Base-by-base conservation (phyloP, 1,284 basidiomycete genomes). In the Ceratobasidium theobromae region DNA sequence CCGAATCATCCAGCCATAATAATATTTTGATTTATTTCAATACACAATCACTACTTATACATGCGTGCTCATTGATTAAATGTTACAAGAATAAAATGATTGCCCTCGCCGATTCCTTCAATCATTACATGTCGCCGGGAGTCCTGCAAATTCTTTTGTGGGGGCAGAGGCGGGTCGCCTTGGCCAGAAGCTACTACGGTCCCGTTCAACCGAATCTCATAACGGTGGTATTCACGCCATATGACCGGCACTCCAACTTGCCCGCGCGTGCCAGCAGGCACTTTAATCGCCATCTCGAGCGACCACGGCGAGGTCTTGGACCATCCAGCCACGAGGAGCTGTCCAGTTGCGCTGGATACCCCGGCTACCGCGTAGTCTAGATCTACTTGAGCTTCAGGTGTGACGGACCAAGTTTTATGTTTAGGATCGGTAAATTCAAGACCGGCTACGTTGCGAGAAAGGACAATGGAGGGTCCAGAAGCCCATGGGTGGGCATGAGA, bases 401-500 rank as follows among this genome's bases (percentile, higher is more conserved):
- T 21, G 16, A 62, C 32, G 9, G 58, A 51, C 58, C 58, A 62
- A 41, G 45, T 62, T 12, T 30, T 40, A 46, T 62, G 58, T 23
- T 38, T 41, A 8, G 58, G 46, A 18, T 51, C 35, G 11, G 48
- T 62, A 38, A 62, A 62, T 25, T 51, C 28, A 11, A 62, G 18
- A 21, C 58, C 58, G 27, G 18, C 58, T 8, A 62, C 25, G 23
- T 62, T 51, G 18, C 58, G 58, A 28, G 58, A 62, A 28, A 62
- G 58, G 25, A 62, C 58, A n/a, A 62, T 62, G 21, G 58, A 62
- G 23, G 58, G 58, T 4, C 46, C 58, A 21, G 58, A 62, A 9
- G 58, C 58, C 58, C 58, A 62, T n/a, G 58, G 58, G 27, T 62
- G 58, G 4, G 58, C 32, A 35, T 62, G 58, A 8, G 58, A 62